Base-by-base conservation (phyloP, 2,329 filamentous ascomycete genomes). In the Pseudocercospora crystallina region DNA sequence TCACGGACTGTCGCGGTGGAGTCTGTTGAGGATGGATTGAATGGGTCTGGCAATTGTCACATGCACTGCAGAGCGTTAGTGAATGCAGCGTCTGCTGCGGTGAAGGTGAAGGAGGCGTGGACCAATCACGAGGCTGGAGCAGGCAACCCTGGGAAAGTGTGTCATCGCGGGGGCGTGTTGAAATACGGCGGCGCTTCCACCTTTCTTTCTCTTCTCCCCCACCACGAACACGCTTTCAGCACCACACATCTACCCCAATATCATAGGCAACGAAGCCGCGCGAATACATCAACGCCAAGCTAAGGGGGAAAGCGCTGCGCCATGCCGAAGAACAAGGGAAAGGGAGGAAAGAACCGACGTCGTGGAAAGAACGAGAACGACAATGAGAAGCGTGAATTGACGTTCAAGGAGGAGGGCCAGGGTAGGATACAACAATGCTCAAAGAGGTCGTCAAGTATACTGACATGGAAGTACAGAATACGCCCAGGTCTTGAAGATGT, bases 251-350 rank as follows among this genome's bases (percentile, higher is more conserved):
- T 26, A 26, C 20, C 20, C 20, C 20, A 26, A 26, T 26, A 26
- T 26, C 34, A 33, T 37, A 62, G 58, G 59, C 60, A 47, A 64
- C 54, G 60, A 60, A 62, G 61, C 60, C 59, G 57, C 55, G 56
- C 57, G 51, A 52, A 51, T 55, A 53, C 53, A 51, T 50, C 41
- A 43, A 47, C 51, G 40, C 34, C 49, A 51, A 44, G 49, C 44
- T 51, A 50, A 44, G 51, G 51, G 51, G 41, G 51, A 54, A 48
- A 52, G 35, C 43, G 50, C 54, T 49, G 46, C 45, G 47, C 40
- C 57, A 96, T 96, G 91, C 91, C 91, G 70, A 96, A 96, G 89
- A 96, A 96, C 76, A 96, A 96, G 86, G 91, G 91, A 91, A 96
- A 96, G 80, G 92, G 92, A 75, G 92, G 92, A 79, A 97, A 97